These are phyloP conservation scores for Penicillium cinerascens DNA, from an alignment of 495 filamentous ascomycete genomes.

Conservation along the genomic window DNA sequence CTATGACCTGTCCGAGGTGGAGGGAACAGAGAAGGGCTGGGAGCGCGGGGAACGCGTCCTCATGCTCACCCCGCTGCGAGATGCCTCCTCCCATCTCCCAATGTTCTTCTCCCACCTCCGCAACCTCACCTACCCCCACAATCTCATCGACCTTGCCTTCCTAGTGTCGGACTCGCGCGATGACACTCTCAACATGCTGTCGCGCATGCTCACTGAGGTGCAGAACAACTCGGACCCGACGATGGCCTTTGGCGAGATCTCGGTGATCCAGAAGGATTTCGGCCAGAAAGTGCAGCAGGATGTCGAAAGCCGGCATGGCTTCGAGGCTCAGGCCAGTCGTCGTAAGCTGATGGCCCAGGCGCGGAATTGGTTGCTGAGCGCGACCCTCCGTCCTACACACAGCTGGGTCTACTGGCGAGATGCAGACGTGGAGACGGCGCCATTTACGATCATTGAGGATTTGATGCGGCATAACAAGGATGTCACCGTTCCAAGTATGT, in stretches of 20 bases:
- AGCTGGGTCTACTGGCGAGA: constrained; percentile 99
- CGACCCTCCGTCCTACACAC: constrained; percentile 89
- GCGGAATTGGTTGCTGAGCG: constrained; percentile 94
- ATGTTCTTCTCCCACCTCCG: constrained; percentile 98
- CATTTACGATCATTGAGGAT: constrained; percentile 94
- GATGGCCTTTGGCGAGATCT: constrained; percentile 91
- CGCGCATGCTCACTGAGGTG: constrained; percentile 69
- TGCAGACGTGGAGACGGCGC: constrained; percentile 96
- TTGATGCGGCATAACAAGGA: constrained; percentile 99
- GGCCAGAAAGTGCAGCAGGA: constrained; percentile 98
- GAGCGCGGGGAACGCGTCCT: constrained; percentile 92
- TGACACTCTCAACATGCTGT: constrained; percentile 72
- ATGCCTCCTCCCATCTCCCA: constrained; percentile 86
- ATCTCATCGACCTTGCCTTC: constrained; percentile 94
- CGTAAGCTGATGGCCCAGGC: constrained; percentile 98
- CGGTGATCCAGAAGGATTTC: constrained; percentile 98
- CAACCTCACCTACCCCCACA: constrained; percentile 97
- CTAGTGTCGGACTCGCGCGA: constrained; percentile 98
- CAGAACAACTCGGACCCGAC: constrained; percentile 74
- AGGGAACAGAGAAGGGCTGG: constrained; percentile 88
- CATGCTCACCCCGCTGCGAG: constrained; percentile 90
- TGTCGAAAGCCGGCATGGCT: constrained; percentile 95
- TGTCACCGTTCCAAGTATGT: constrained; percentile 96
- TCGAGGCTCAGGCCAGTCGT: constrained; percentile 89
- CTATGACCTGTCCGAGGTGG: constrained; percentile 88